phyloP scores from a whole-genome alignment of 192 early-diverging fungal species.

The Mortierella alpina region DNA sequence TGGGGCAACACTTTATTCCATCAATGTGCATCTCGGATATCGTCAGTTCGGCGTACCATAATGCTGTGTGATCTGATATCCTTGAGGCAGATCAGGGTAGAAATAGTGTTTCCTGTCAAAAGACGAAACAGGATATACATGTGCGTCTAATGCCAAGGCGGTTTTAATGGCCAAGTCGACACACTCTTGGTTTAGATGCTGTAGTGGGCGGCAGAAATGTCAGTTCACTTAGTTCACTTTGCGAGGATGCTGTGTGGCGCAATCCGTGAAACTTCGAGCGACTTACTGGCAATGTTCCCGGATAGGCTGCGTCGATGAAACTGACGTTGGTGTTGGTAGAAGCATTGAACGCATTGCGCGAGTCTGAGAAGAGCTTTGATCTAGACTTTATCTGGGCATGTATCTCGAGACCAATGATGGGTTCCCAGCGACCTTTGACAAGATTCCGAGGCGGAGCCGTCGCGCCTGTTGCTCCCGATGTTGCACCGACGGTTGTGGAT shows the following conservation, averaged over 20 bases:
- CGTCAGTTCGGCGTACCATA: conserved; percentile 49
- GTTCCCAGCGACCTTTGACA: conserved; percentile 61
- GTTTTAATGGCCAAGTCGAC: conserved; percentile 79
- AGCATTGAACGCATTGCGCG: conserved; percentile 64
- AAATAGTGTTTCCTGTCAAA: conserved; percentile 98
- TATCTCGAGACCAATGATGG: conserved; percentile 91
- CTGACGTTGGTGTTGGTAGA: conserved; percentile 81
- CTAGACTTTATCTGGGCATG: conserved; percentile 83
- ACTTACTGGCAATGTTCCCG: conserved; percentile 84
- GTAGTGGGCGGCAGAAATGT: background rate
- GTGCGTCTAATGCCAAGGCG: conserved; percentile 73
- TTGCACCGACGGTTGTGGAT: too few species aligned
- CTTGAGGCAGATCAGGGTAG: conserved; percentile 91
- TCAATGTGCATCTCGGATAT: background rate
- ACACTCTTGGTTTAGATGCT: conserved; percentile 79
- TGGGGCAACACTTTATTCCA: background rate
- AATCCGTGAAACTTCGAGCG: background rate
- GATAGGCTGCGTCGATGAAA: conserved; percentile 85
- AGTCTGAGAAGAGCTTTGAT: conserved; percentile 87
- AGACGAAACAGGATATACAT: conserved; percentile 70
- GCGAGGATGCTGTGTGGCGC: background rate
- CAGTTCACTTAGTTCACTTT: background rate
- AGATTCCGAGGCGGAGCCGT: conserved; percentile 1
- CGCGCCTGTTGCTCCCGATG: background rate
- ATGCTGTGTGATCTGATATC: conserved; percentile 97